Base-by-base conservation (phyloP, 805 yeast genomes). In the Sugiyamaella smithiae region DNA sequence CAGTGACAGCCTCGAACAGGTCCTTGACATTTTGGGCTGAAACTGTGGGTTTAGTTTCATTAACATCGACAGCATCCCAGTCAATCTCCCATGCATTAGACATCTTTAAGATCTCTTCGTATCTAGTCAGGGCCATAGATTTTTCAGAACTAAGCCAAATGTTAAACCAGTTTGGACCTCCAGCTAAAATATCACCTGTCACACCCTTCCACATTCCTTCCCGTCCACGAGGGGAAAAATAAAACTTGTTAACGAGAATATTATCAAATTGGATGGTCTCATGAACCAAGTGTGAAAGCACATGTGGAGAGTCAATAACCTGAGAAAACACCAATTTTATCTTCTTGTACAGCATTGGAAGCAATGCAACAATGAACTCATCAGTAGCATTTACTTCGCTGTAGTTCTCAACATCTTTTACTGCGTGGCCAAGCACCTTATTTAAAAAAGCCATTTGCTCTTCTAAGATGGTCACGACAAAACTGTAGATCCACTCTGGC, bases 401-500 rank as follows among this genome's bases (percentile, higher is more conserved):
- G 22, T 35, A 35, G 3, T 14, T 11, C 16, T 14, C 22, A 14
- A 35, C 3, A 6, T 16, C 33, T 16, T 32, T 25, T 33, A 29
- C 65, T 42, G 16, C 54, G 37, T 4, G 55, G 50, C 50, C 60
- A 63, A 1, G 67, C 55, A 8, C 44, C 44, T 3, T 49, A 46
- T 16, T 52, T 50, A 38, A 68, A 54, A 46, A 68, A 63, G 25
- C 42, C 50, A 22, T 45, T 40, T 64, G 65, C 20, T 65, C 67
- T 32, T 67, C 72, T 16, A 71, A 32, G 19, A 61, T 47, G 28
- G 57, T 55, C 24, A 57, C 42, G 23, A 77, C 60, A 56, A 75
- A 84, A 14, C 68, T 64, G 51, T 84, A 72, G 2, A 81, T 76
- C 84, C 88, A 84, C 60, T 85, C 90, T 1, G 91, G 90, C 57